phyloP scores from a whole-genome alignment of 1,139 yeast genomes.

The Sugiyamaella neomexicana region DNA sequence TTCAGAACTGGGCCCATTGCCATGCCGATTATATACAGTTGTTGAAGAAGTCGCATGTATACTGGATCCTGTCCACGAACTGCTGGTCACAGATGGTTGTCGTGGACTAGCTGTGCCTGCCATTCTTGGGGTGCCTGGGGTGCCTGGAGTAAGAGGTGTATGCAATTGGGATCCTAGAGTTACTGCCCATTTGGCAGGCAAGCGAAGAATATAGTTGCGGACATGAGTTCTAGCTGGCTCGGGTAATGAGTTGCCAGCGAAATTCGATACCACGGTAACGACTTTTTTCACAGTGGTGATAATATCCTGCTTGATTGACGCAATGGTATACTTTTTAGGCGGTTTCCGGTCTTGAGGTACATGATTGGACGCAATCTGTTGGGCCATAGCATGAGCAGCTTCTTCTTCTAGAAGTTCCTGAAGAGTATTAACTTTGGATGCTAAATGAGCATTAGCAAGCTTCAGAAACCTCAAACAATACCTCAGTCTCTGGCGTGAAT shows the following conservation, averaged over 20 bases:
- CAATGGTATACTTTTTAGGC: conserved; percentile 34
- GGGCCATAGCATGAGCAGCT: conserved; percentile 34
- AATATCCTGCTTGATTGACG: conserved; percentile 70
- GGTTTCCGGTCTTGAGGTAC: conserved; percentile 26
- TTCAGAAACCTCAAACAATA: conserved; percentile 72
- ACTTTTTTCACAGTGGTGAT: conserved; percentile 87
- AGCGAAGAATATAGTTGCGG: conserved; percentile 68
- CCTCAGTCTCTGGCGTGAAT: conserved; percentile 67
- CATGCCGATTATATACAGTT: background rate
- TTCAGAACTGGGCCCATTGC: background rate
- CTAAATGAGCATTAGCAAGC: conserved; percentile 72
- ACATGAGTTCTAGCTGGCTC: conserved; percentile 87
- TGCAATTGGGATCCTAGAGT: conserved; percentile 31
- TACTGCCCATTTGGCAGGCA: conserved; percentile 67
- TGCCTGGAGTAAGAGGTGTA: conserved; percentile 18
- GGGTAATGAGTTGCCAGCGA: conserved; percentile 70
- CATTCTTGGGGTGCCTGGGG: conserved; percentile 15
- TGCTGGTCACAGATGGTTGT: conserved; percentile 18
- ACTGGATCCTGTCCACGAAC: background rate
- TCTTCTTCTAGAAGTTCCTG: conserved; percentile 54
- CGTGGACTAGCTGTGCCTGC: conserved; percentile 1
- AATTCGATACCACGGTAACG: conserved; percentile 79
- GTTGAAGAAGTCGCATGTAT: background rate
- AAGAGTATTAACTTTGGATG: conserved; percentile 59
- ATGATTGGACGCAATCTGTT: conserved; percentile 33